Evolutionary conservation across 164 flowering plant species (phyloP), one percentile per base, ranked within the genome.

Genomic region (Piper longum): DNA sequence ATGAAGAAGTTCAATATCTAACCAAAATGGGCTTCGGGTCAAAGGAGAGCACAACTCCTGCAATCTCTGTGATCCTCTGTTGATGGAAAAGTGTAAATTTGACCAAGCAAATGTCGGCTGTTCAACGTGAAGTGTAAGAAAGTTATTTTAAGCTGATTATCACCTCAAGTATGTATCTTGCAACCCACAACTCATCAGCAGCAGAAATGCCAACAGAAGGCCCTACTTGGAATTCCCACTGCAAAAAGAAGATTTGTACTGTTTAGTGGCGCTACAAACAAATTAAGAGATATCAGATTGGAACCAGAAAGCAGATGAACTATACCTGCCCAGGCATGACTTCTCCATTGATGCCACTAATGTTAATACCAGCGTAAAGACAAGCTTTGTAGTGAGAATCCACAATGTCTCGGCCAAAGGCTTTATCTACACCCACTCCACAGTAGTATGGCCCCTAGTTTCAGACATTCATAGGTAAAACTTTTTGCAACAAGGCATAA

Each of bases 321-420:
- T 18, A 41, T 7, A 69, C 71, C 67, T 69, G 80, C 12, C 78
- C 80, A 11, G 80, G 78, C 72, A 73, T 73, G 26, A 77, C 80
- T 70, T 77, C 80, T 52, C 73, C 76, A 66, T 75, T 77, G 65
- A 77, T 69, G 41, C 80, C 80, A 52, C 78, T 64, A 16, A 72
- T 66, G 61, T 75, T 68, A 57, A 77, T 75, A 4, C 78, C 80
- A 6, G 78, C 80, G 62, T 74, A 75, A 48, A 77, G 72, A 56
- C 80, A 75, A 2, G 80, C 78, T 60, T 77, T 77, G 66, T 77
- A 77, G 51, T 77, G 80, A n/a, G 80, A 60, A 42, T 77, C 73
- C 1, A 77, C 80, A 13, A 77, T 72, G 45, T 77, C 74, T 0
- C 78, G 74, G 13, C 80, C 80, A 56, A 72, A 75, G 0, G 74